These are phyloP conservation scores for Malassezia psittaci DNA, from an alignment of 1,284 basidiomycete genomes.

Conservation along the genomic window DNA sequence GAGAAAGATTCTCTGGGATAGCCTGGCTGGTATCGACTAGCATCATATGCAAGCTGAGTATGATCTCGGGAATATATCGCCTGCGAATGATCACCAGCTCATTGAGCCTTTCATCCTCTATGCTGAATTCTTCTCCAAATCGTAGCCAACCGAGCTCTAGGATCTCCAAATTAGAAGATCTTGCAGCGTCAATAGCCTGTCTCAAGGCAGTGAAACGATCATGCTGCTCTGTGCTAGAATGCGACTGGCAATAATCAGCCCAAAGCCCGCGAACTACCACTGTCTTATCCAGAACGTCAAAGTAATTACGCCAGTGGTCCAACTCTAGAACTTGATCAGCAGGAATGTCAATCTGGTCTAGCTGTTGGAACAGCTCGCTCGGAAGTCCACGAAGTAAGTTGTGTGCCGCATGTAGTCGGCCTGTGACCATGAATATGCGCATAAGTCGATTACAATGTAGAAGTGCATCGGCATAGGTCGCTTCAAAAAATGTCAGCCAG, in stretches of 20 bases:
- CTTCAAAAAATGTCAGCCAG: constrained; percentile 69
- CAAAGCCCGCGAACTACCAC: constrained; percentile 32
- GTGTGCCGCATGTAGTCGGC: constrained; percentile 38
- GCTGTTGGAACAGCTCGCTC: constrained; percentile 23
- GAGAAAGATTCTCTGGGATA: constrained; percentile 66
- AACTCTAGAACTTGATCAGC: constrained; percentile 33
- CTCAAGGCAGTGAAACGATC: constrained; percentile 26
- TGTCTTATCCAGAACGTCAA: constrained; percentile 33
- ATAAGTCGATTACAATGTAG: constrained; percentile 37
- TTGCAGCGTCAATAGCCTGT: constrained; percentile 48
- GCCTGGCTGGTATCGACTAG: constrained; percentile 60
- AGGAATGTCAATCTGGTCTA: constrained; percentile 18
- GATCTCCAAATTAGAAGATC: constrained; percentile 48
- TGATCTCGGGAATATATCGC: constrained; percentile 80
- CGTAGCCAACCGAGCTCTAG: constrained; percentile 52
- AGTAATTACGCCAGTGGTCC: constrained; percentile 39
- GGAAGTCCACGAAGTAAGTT: constrained; percentile 34
- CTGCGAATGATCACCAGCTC: constrained; percentile 73
- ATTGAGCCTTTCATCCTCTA: constrained; percentile 51
- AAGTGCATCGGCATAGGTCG: constrained; percentile 41
- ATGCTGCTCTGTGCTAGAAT: constrained; percentile 25
- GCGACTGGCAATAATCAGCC: constrained; percentile 11
- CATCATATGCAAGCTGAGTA: constrained; percentile 70
- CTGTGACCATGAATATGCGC: constrained; percentile 33
- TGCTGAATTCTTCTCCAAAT: constrained; percentile 34